These are phyloP conservation scores for Fusarium mundagurra DNA, from an alignment of 2,329 filamentous ascomycete genomes.

Conservation along the genomic window DNA sequence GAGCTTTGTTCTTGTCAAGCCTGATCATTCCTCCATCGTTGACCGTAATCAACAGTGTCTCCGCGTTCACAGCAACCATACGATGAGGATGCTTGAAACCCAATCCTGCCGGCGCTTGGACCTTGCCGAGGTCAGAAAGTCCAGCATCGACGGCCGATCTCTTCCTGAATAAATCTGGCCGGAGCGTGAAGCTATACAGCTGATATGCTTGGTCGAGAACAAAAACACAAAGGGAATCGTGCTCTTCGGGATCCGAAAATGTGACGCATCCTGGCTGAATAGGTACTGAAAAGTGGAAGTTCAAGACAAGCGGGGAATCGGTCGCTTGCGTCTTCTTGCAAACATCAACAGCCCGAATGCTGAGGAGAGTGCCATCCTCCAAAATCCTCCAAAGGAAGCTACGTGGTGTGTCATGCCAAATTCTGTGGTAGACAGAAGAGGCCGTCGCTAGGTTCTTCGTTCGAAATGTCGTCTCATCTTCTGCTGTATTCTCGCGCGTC, in stretches of 20 bases:
- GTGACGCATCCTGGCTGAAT: conserved; percentile 83
- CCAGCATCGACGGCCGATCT: conserved; percentile 75
- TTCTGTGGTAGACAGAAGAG: conserved; percentile 86
- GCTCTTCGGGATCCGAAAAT: conserved; percentile 81
- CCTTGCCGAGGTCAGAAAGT: conserved; percentile 80
- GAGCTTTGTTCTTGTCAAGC: conserved; percentile 67
- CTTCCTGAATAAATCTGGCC: conserved; percentile 82
- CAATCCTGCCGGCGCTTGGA: conserved; percentile 77
- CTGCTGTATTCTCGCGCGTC: conserved; percentile 50
- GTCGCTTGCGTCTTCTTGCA: conserved; percentile 71
- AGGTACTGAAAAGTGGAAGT: conserved; percentile 78
- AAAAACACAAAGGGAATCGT: conserved; percentile 81
- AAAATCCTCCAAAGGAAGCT: conserved; percentile 92
- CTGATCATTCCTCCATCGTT: conserved; percentile 80
- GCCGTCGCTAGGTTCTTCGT: conserved; percentile 78
- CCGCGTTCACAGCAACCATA: conserved; percentile 76
- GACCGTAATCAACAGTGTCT: conserved; percentile 82
- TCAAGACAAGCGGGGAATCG: conserved; percentile 79
- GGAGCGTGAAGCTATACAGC: conserved; percentile 84
- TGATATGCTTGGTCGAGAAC: conserved; percentile 82
- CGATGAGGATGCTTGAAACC: conserved; percentile 83
- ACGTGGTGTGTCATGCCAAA: conserved; percentile 78
- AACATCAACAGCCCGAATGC: conserved; percentile 85
- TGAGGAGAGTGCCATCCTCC: conserved; percentile 81
- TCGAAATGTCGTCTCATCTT: conserved; percentile 80